Base-by-base conservation (phyloP, 345 rosid genomes). In the Brassica napus region DNA sequence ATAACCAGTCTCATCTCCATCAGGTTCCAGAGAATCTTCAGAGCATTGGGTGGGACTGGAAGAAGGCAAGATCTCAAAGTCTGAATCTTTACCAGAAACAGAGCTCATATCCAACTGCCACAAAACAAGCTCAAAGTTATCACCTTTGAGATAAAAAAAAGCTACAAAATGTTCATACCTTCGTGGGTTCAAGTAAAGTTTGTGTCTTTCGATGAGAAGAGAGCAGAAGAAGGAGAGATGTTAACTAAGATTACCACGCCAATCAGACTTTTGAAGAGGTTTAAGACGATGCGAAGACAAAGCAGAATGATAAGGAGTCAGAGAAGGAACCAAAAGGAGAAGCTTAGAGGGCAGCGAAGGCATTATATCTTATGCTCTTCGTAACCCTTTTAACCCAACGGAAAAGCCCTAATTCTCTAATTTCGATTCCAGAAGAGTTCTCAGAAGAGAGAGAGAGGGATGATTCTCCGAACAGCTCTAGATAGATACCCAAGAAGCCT, bases 241-340 rank as follows among this genome's bases (percentile, higher is more conserved):
- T 88, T 89, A 93, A 89, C 98, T 92, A 84, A 93, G 98, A 85
- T 90, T 90, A 90, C 94, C 97, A 86, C 97, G 99, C 84, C 97
- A 88, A 89, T 93, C 94, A 76, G 96, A 61, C 82, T 95, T 95
- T 77, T 91, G 86, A 69, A 95, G 93, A 81, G 83, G 90, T 85
- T 93, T 96, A 76, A 90, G 73, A 84, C 98, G 97, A 85, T 91
- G 87, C 1, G 91, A 90, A 74, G 82, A 82, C 72, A 84, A 87
- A 72, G 92, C 93, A 61, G 86, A 83, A 74, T 87, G 87, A 77
- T 83, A 87, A 44, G 81, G 87, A 15, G 84, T 85, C 84, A 90
- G 65, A 74, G 89, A 88, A 68, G 97, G 91, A 52, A 85, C 32
- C 62, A 86, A 81, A 47, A 76, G 72, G 54, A 69, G 84, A 5